phyloP scores from a whole-genome alignment of 352 stramenopile species.

The Elongisporangium anandrum region DNA sequence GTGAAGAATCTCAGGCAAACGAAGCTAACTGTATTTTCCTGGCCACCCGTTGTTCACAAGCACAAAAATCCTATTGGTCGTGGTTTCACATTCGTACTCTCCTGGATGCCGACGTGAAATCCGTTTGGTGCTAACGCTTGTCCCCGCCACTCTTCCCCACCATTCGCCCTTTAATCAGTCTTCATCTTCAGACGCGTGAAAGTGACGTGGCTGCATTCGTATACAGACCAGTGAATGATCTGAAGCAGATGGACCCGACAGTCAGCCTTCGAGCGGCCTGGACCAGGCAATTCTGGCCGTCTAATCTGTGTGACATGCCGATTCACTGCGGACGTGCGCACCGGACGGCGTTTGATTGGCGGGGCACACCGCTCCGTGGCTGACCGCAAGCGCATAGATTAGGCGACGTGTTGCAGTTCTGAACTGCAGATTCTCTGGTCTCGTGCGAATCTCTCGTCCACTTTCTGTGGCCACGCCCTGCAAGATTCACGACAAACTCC shows the following conservation, averaged over 20 bases:
- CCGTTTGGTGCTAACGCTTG: too few relatives aligned
- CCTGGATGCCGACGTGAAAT: too few relatives aligned
- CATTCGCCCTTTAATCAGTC: background rate
- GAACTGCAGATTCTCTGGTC: background rate
- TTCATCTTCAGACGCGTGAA: background rate
- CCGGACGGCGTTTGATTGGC: background rate
- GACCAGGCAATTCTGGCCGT: background rate
- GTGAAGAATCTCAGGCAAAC: too few relatives aligned
- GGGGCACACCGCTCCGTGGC: background rate
- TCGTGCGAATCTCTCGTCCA: background rate
- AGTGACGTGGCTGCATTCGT: background rate
- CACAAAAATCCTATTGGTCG: too few relatives aligned
- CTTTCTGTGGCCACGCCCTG: background rate
- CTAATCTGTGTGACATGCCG: background rate
- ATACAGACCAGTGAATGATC: background rate
- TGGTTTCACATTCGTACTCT: too few relatives aligned
- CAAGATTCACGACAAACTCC: background rate
- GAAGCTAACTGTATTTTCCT: too few relatives aligned
- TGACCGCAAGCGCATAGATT: background rate
- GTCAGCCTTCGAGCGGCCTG: background rate
- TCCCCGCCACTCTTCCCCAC: background rate
- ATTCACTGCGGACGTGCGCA: background rate
- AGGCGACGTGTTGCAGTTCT: background rate
- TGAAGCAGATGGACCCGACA: background rate
- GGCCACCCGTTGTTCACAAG: too few relatives aligned